Base-by-base conservation (phyloP, 768 basidiomycete species). In the Suillus placidus region DNA sequence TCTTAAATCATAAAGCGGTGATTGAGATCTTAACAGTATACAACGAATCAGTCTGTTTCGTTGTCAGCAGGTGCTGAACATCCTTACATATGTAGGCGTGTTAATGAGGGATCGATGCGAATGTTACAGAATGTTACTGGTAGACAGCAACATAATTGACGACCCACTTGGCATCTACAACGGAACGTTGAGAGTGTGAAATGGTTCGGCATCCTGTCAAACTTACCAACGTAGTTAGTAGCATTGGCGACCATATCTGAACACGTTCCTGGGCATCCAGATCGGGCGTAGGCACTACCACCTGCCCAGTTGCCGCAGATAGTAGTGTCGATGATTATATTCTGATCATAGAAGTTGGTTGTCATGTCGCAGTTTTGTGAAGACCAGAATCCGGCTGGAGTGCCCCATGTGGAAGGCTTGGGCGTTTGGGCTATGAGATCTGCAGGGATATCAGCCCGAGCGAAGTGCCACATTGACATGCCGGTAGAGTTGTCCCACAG, bases 391-490 rank as follows among this genome's bases (percentile, higher is more conserved):
- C 86, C 87, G 43, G 73, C 80, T 47, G 88, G 88, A 3, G 72
- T 71, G 16, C 83, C 82, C 88, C 88, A 88, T 23, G 68, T 73
- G 38, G 74, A 68, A 2, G 87, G 87, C 58, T 82, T 73, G 3
- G 86, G 87, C 5, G 71, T 71, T 64, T 79, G 71, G 26, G 72
- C 72, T 12, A 74, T 76, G 73, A 89, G 84, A 72, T 88, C 86
- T 9, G 65, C 67, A 10, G 87, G 88, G 45, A 89, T 83, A 18
- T 79, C 72, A 32, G 69, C 68, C n/a, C 87, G 81, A 9, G 82
- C 47, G 76, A 89, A 88, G 68, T 80, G 81, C 85, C 85, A 89
- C n/a, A 86, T 76, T 64, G 77, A 82, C 73, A 89, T 86, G 20
- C 86, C 87, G 0, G 71, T 45, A 6, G 52, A 7, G 47, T 66